Percentiles rank a stretch among this genome's conserved stretches.
phyloP scores from a whole-genome alignment of 129 eudicot species.

The Artemisia argyi region DNA sequence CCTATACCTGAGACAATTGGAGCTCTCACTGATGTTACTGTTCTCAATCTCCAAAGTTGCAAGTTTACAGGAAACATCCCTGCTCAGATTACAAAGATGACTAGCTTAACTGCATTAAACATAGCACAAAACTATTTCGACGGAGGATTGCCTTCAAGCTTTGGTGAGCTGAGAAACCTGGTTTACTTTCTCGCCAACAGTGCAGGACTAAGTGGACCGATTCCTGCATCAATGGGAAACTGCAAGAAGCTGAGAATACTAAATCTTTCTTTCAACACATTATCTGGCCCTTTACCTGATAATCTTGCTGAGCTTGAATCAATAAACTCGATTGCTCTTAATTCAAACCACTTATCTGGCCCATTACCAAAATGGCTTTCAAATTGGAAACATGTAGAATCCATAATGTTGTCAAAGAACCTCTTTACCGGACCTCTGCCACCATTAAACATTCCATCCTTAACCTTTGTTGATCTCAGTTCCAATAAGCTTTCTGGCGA shows the following conservation, averaged over 20 bases:
- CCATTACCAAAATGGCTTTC: constrained; percentile 71
- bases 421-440: constrained; percentile 61
- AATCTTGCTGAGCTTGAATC: constrained; percentile 58
- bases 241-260: constrained; percentile 66
- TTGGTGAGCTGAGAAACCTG: constrained; percentile 63
- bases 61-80: constrained; percentile 69
- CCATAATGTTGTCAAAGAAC: constrained; percentile 55
- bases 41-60: constrained; percentile 59
- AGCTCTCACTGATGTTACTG: constrained; percentile 36
- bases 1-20: constrained; percentile 58
- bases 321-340: constrained; percentile 52
- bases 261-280: constrained; percentile 61
- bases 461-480: constrained; percentile 53
- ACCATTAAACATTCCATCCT: constrained; percentile 49
- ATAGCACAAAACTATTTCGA: constrained; percentile 67
- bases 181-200: constrained; percentile 56
- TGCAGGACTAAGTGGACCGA: constrained; percentile 64
- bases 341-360: constrained; percentile 67
- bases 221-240: constrained; percentile 71
- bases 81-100: constrained; percentile 50
- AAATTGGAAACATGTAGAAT: constrained; percentile 59
- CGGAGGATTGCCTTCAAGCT: constrained; percentile 60
- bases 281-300: constrained; percentile 69
- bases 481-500: constrained; percentile 73
- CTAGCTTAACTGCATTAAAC: constrained; percentile 51